Conservation (phyloP, 208 protist genomes). For the Wallacemonas sp. region DNA sequence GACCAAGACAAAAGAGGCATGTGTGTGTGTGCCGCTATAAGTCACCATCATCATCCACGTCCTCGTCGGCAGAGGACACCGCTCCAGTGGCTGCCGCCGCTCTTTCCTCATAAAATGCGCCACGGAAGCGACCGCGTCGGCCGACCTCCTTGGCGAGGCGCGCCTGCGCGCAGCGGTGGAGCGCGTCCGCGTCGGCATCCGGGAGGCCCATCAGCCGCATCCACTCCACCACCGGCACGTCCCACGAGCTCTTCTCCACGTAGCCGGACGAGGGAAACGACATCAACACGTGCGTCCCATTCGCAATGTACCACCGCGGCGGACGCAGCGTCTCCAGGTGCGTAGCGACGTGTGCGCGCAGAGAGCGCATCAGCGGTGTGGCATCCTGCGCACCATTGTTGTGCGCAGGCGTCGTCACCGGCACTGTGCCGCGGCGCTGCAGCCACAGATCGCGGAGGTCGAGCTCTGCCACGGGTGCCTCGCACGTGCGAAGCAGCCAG, state of each 20-base stretch:
- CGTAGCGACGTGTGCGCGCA: constrained; percentile 4
- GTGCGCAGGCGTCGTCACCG: neutral
- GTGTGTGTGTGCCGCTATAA: constrained; percentile 1
- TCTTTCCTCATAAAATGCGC: too few species aligned
- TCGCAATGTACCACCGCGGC: constrained; percentile 44
- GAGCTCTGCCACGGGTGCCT: constrained; percentile 4
- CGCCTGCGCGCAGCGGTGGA: constrained; percentile 4
- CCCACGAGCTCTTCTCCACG: constrained; percentile 19
- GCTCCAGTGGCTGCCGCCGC: neutral
- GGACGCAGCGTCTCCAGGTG: constrained; percentile 1
- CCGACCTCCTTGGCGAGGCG: neutral
- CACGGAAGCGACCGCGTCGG: neutral
- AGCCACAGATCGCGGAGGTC: constrained; percentile 1
- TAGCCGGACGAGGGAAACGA: constrained; percentile 29
- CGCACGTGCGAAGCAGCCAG: constrained; percentile 29
- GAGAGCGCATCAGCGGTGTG: neutral
- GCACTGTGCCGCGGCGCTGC: neutral
- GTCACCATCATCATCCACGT: constrained; percentile 1
- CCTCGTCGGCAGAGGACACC: neutral
- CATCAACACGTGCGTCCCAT: constrained; percentile 33
- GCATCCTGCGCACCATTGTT: neutral
- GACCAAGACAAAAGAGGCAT: too few species aligned
- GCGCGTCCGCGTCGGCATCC: neutral
- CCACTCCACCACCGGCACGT: constrained; percentile 12
- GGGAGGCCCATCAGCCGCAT: constrained; percentile 11